phyloP scores from a whole-genome alignment of 148 eudicot species.

The Rheum nobile region DNA sequence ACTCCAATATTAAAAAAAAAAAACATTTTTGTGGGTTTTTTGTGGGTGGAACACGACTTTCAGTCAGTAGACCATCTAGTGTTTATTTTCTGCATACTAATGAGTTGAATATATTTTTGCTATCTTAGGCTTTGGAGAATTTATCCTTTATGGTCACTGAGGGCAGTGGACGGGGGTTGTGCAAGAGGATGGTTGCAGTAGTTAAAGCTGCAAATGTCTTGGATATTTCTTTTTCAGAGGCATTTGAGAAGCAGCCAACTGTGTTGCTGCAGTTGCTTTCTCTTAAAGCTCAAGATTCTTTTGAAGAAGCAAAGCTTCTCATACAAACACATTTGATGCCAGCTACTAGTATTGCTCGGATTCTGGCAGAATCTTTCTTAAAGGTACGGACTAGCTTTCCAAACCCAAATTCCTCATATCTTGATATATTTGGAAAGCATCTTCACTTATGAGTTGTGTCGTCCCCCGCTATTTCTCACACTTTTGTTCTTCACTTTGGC shows the following conservation, averaged over 20 bases:
- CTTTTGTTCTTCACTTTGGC: neutral
- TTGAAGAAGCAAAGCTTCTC: constrained; percentile 75
- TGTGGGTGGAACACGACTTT: neutral
- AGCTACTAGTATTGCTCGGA: constrained; percentile 77
- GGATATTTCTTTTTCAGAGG: constrained; percentile 72
- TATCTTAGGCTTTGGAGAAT: constrained; percentile 54
- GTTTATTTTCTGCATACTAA: neutral
- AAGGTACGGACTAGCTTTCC: constrained; percentile 38
- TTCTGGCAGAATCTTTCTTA: constrained; percentile 88
- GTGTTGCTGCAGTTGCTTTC: constrained; percentile 86
- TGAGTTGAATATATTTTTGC: neutral
- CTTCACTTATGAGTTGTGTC: neutral
- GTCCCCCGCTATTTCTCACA: neutral
- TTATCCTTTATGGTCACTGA: constrained; percentile 43
- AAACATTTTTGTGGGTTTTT: neutral
- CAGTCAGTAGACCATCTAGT: neutral
- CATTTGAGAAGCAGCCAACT: constrained; percentile 80
- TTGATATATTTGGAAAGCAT: constrained; percentile 2
- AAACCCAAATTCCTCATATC: neutral
- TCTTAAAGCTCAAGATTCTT: constrained; percentile 97
- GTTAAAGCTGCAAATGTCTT: constrained; percentile 85
- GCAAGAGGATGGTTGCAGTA: constrained; percentile 77
- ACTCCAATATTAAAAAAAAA: neutral
- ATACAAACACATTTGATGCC: constrained; percentile 83
- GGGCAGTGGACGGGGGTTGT: constrained; percentile 85